A percentile compares a stretch with the other conserved stretches of the same genome.
Conservation (phyloP, 768 basidiomycete genomes). For the Mrakia gelida region DNA sequence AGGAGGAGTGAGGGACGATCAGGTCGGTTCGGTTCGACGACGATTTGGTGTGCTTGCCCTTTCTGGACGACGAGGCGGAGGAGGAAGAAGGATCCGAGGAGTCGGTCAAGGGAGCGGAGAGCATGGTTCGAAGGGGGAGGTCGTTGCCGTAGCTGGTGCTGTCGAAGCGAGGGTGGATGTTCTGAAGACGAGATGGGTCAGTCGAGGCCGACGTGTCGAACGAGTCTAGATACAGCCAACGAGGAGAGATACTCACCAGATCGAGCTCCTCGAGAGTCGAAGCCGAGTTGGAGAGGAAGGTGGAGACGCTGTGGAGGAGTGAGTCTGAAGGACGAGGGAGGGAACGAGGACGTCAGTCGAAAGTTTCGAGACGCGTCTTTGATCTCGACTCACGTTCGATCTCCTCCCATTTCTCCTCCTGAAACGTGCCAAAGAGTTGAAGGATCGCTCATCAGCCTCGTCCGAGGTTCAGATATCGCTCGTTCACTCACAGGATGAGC, state of each 20-base stretch:
- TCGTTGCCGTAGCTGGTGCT: neutral
- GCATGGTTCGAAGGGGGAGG: neutral
- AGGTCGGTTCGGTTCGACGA: too few species aligned
- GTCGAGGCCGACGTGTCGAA: neutral
- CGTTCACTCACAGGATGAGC: neutral
- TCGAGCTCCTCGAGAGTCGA: neutral
- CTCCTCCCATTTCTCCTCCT: neutral
- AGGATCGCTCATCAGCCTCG: neutral
- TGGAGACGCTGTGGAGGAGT: neutral
- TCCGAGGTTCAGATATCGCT: neutral
- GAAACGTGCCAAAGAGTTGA: neutral
- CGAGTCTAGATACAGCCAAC: neutral
- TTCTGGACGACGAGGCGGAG: neutral
- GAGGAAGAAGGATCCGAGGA: neutral
- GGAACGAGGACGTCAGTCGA: too few species aligned
- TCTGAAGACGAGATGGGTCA: neutral
- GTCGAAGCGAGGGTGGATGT: conserved; percentile 1
- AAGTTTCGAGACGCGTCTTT: too few species aligned
- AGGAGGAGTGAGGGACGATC: too few species aligned
- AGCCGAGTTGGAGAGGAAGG: neutral
- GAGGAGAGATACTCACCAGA: neutral
- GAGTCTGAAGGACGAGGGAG: neutral
- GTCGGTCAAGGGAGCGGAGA: neutral
- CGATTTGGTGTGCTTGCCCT: neutral
- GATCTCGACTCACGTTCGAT: neutral